Evolutionary conservation across 2,329 filamentous ascomycete species (phyloP), one percentile per base, ranked within the genome.

Genomic region (Bisporella sp.): DNA sequence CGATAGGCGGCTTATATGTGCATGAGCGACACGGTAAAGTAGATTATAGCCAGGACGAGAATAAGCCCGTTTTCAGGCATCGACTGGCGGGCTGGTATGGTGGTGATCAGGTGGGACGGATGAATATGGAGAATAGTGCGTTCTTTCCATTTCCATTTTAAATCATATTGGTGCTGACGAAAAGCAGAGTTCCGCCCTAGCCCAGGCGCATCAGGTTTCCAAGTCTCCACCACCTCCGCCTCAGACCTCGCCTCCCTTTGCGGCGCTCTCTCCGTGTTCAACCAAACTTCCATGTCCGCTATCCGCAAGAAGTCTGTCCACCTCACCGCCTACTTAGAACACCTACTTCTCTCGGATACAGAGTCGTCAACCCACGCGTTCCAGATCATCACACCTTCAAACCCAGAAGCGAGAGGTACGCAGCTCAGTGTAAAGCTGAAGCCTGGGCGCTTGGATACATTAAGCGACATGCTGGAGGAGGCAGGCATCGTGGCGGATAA

Each of bases 201-300:
- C 6, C 71, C 79, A 2, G 90, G 91, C 39, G 91, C 90, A 0
- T 81, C 76, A 33, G 90, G 90, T 4, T 96, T 82, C 68, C 89
- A 95, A 67, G 67, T 92, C n/a, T 89, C 84, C 46, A 96, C 96
- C 65, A 89, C 87, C 1, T 88, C 82, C 0, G 87, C 84, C 8
- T 73, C 93, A 5, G 89, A 95, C 61, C 77, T 91, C 43, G 86
- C 85, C 11, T 80, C 83, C n/a, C 75, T 95, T 2, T 73, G 81
- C 7, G 88, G 82, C 0, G 84, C 85, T 1, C 71, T 96, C 5
- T 81, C 82, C 29, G 76, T 95, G 29, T 93, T 93, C 66, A 77
- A 77, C 56, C 76, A 82, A 64, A 88, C 89, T 0, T 76, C 71
- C 40, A 91, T 95, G 77, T 64, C 69, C 4, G 77, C 77, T 4